A percentile compares a stretch with the other conserved stretches of the same genome.
These are phyloP conservation scores for Tricholomella constricta DNA, from an alignment of 768 basidiomycete species.

Conservation along the genomic window DNA sequence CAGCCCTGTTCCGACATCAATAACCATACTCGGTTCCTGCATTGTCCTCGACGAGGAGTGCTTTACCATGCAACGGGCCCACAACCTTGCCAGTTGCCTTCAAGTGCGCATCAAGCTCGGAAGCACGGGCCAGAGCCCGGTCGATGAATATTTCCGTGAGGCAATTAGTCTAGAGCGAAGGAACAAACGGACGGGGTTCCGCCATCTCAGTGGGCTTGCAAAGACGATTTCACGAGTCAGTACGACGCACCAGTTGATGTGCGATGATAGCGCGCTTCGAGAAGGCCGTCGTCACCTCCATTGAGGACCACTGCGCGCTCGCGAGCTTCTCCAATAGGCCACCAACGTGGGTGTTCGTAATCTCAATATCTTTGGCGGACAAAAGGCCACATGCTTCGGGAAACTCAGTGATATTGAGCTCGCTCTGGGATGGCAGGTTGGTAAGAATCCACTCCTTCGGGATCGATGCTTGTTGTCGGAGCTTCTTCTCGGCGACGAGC, in stretches of 20 bases:
- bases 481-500: conserved; percentile 55
- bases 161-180: conserved; percentile 63
- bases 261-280: conserved; percentile 79
- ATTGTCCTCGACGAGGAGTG: no score
- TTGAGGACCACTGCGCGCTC: conserved; percentile 56
- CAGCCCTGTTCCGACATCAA: conserved; percentile 37
- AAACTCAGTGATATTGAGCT: conserved; percentile 54
- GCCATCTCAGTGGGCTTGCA: background rate
- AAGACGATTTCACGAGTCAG: background rate
- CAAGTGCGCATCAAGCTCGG: conserved; percentile 64
- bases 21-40: no score
- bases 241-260: conserved; percentile 70
- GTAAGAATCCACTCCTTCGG: conserved; percentile 66
- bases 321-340: conserved; percentile 56
- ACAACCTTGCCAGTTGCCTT: conserved; percentile 61
- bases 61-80: conserved; percentile 73
- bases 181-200: background rate
- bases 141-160: conserved; percentile 85
- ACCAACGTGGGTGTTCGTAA: conserved; percentile 44
- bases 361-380: conserved; percentile 48
- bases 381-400: conserved; percentile 62
- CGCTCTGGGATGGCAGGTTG: conserved; percentile 44
- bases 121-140: conserved; percentile 62
- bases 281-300: conserved; percentile 72
- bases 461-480: conserved; percentile 52